phyloP scores from a whole-genome alignment of 2,329 filamentous ascomycete species.

The Fusarium nematophilum region DNA sequence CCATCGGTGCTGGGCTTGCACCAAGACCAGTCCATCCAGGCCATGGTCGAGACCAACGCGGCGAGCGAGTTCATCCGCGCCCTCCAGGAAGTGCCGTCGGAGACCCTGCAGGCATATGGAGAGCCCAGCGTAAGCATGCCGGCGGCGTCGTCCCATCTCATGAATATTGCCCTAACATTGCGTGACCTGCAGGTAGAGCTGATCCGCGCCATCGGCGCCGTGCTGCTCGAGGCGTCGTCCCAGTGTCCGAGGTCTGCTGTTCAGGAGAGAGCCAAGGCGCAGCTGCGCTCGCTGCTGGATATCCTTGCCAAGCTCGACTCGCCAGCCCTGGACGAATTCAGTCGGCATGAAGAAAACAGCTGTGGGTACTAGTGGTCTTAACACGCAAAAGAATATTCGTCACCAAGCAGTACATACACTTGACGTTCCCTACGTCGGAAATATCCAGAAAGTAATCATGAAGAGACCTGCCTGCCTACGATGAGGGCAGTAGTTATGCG shows the following conservation, averaged over 20 bases:
- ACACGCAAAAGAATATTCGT: too few relatives aligned
- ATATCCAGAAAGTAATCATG: too few relatives aligned
- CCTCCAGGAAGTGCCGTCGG: neutral
- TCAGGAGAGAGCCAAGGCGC: neutral
- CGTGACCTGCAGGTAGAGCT: neutral
- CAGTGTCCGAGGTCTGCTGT: neutral
- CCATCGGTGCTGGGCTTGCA: neutral
- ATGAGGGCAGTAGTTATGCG: too few relatives aligned
- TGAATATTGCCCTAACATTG: neutral
- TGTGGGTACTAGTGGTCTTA: too few relatives aligned
- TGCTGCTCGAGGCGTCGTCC: neutral
- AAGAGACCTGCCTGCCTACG: too few relatives aligned
- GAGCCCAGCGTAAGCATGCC: neutral
- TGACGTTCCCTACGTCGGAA: too few relatives aligned
- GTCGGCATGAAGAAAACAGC: too few relatives aligned
- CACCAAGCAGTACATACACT: too few relatives aligned
- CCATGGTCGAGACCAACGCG: neutral
- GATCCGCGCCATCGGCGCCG: neutral
- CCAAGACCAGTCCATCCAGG: neutral
- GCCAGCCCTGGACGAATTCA: too few relatives aligned
- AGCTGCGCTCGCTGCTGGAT: neutral
- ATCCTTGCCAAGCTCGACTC: neutral
- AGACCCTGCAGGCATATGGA: neutral
- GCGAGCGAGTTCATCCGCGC: neutral
- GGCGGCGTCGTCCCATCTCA: neutral